Evolutionary conservation across 306 rosid genomes (phyloP).

Genomic region (Lathyrus aphaca): DNA sequence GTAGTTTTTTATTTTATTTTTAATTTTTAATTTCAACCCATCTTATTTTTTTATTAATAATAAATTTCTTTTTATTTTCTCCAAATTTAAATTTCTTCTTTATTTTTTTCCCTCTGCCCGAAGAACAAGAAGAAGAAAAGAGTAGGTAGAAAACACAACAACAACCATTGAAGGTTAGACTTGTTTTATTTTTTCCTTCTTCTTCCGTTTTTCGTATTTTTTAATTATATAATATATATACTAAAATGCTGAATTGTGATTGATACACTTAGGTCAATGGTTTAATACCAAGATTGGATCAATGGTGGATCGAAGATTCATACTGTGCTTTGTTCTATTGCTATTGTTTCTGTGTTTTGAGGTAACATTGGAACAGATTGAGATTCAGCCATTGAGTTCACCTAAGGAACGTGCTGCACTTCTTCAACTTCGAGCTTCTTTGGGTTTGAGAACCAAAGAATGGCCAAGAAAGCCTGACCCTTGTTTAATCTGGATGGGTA

Average conservation of each 20-base stretch:
- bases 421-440: slow-evolving; percentile 70
- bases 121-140: slow-evolving; percentile 1
- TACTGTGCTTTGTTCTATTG: slow-evolving; percentile 46
- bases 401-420: slow-evolving; percentile 46
- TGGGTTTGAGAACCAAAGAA: slow-evolving; percentile 79
- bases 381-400: slow-evolving; percentile 62
- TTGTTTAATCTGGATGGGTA: slow-evolving; percentile 70
- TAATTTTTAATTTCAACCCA: slow-evolving; percentile 25
- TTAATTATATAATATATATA: no score
- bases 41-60: slow-evolving; percentile 9
- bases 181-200: no score
- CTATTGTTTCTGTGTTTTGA: slow-evolving; percentile 50
- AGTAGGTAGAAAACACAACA: no score
- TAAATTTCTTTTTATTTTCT: slow-evolving; percentile 20
- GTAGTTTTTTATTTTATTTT: slow-evolving; percentile 6
- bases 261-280: slow-evolving; percentile 29
- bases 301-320: slow-evolving; percentile 58
- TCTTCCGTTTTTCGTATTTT: no score
- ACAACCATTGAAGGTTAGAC: no score
- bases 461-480: slow-evolving; percentile 91
- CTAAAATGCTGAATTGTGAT: slow-evolving; percentile 32
- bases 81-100: slow-evolving; percentile 32
- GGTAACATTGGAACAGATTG: slow-evolving; percentile 71
- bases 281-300: no score
- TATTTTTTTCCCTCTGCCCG: slow-evolving; percentile 49